These are phyloP conservation scores for Hyphodiscus hymeniophilus DNA, from an alignment of 495 filamentous ascomycete genomes.

Conservation along the genomic window DNA sequence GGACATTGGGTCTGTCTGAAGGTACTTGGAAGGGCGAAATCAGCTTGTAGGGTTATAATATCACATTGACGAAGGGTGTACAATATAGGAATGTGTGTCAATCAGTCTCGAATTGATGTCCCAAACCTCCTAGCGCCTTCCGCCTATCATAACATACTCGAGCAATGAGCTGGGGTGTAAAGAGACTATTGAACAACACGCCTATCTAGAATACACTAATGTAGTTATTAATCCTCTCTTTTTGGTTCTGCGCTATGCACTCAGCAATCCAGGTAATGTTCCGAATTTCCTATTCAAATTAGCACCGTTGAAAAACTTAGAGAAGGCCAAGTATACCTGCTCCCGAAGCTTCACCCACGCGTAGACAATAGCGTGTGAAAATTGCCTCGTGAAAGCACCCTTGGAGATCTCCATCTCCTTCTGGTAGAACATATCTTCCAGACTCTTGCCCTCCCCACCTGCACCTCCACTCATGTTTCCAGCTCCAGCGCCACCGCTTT, in stretches of 20 bases:
- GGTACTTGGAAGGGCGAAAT: constrained; percentile 85
- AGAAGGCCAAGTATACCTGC: constrained; percentile 59
- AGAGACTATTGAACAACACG: not conserved
- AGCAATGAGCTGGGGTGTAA: constrained; percentile 7
- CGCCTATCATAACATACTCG: constrained; percentile 10
- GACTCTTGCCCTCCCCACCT: constrained; percentile 72
- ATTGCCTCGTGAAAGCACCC: constrained; percentile 89
- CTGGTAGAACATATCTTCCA: constrained; percentile 98
- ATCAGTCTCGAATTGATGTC: constrained; percentile 13
- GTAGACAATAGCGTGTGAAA: constrained; percentile 91
- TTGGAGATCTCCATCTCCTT: constrained; percentile 99
- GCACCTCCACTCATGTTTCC: constrained; percentile 79
- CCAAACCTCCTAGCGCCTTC: constrained; percentile 20
- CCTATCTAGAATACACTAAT: constrained; percentile 79
- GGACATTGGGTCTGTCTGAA: constrained; percentile 76
- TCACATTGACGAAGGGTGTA: constrained; percentile 25
- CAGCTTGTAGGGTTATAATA: constrained; percentile 44
- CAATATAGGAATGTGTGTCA: constrained; percentile 17
- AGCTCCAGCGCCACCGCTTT: constrained; percentile 55
- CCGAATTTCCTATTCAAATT: constrained; percentile 66
- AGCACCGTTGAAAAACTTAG: constrained; percentile 4
- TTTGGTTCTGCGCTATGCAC: constrained; percentile 99
- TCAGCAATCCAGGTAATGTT: constrained; percentile 99
- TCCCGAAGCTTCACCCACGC: constrained; percentile 97
- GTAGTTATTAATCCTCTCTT: constrained; percentile 96